phyloP scores from a whole-genome alignment of 2,329 filamentous ascomycete species.

The Pseudocercospora macadamiae region DNA sequence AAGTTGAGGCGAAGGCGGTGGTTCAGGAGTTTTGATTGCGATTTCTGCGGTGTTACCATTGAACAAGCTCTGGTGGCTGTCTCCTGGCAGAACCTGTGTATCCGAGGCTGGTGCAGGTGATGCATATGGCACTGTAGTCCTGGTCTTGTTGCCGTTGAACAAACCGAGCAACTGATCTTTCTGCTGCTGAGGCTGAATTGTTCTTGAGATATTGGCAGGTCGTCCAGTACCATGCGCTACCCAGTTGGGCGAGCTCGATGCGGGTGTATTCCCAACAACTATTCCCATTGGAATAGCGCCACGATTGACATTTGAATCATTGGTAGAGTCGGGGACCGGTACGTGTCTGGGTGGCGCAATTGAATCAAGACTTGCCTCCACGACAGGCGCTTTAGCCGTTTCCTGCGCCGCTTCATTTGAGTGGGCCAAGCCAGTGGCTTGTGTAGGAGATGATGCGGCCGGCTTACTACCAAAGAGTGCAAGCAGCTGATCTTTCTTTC shows the following conservation, averaged over 20 bases:
- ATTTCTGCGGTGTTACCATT: slow-evolving; percentile 14
- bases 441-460: slow-evolving; percentile 2
- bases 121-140: background rate
- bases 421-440: background rate
- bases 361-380: too few species aligned
- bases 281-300: too few species aligned
- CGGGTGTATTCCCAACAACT: too few species aligned
- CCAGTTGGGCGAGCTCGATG: background rate
- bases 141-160: background rate
- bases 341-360: too few species aligned
- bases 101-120: background rate
- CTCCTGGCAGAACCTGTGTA: background rate
- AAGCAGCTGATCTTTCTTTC: slow-evolving; percentile 35
- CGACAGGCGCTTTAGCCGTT: too few species aligned
- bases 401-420: too few species aligned
- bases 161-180: slow-evolving; percentile 20
- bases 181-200: background rate
- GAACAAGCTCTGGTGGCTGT: slow-evolving; percentile 9
- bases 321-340: too few species aligned
- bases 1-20: slow-evolving; percentile 33
- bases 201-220: background rate
- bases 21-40: slow-evolving; percentile 24
- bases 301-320: too few species aligned
- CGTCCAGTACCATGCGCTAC: background rate
- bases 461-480: slow-evolving; percentile 33